These are phyloP conservation scores for Amborella trichopoda DNA, from an alignment of 164 flowering plant species.

Conservation along the genomic window DNA sequence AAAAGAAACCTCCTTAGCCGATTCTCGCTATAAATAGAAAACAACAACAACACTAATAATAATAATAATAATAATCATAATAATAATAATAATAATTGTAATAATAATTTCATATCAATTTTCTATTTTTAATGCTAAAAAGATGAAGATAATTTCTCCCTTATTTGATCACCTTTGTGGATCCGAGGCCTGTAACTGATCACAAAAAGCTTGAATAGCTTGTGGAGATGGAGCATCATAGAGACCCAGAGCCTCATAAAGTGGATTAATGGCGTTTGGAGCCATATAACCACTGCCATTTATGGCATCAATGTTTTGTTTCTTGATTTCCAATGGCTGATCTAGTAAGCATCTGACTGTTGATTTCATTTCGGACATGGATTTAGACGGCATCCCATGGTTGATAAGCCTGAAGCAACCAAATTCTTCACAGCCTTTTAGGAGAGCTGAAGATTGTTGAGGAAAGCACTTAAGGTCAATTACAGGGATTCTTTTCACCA, in stretches of 20 bases:
- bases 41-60: too few relatives aligned
- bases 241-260: slow-evolving; percentile 61
- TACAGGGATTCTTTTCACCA: slow-evolving; percentile 26
- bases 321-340: slow-evolving; percentile 45
- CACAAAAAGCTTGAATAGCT: slow-evolving; percentile 37
- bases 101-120: background rate
- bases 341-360: slow-evolving; percentile 44
- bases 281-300: slow-evolving; percentile 57
- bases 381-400: slow-evolving; percentile 27
- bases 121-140: too few relatives aligned
- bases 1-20: background rate
- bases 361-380: slow-evolving; percentile 47
- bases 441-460: slow-evolving; percentile 13
- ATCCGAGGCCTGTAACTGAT: slow-evolving; percentile 35
- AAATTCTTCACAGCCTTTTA: slow-evolving; percentile 46
- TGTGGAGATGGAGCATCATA: slow-evolving; percentile 32
- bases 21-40: background rate
- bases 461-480: slow-evolving; percentile 39
- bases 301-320: slow-evolving; percentile 39
- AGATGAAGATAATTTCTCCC: background rate
- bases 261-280: slow-evolving; percentile 38
- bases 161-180: slow-evolving; percentile 34
- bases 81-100: too few relatives aligned
- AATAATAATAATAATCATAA: too few relatives aligned
- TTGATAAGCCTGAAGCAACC: slow-evolving; percentile 66